A percentile compares a stretch with the other conserved stretches of the same genome.
phyloP scores from a whole-genome alignment of 176 grass and related monocot genomes.

The Ensete ventricosum region DNA sequence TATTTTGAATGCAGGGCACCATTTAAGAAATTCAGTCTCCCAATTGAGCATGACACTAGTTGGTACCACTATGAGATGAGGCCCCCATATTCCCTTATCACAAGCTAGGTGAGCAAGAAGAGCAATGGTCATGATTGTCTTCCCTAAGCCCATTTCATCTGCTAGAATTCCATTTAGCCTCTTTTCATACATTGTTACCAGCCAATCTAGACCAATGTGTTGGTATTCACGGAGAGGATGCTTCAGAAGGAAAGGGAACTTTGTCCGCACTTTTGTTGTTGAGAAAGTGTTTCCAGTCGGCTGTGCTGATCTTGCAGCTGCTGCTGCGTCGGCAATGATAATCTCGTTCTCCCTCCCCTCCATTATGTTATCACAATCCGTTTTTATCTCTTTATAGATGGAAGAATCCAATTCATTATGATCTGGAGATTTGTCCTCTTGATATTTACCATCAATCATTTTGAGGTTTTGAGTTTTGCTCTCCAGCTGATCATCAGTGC shows the following conservation, averaged over 20 bases:
- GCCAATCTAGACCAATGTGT: slow-evolving; percentile 96
- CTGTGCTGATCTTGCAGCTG: slow-evolving; percentile 94
- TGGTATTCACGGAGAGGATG: slow-evolving; percentile 96
- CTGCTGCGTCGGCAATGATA: slow-evolving; percentile 91
- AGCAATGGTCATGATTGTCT: slow-evolving; percentile 99
- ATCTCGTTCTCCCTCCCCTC: slow-evolving; percentile 44
- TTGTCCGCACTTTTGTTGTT: slow-evolving; percentile 87
- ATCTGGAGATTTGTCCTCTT: slow-evolving; percentile 23
- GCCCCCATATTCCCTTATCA: slow-evolving; percentile 99
- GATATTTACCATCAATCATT: slow-evolving; percentile 2
- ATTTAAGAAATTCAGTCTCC: slow-evolving; percentile 99
- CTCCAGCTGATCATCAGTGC: slow-evolving; percentile 39
- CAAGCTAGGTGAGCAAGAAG: slow-evolving; percentile 90
- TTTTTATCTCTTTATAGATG: slow-evolving; percentile 26
- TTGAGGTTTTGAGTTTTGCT: slow-evolving; percentile 18
- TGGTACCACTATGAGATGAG: slow-evolving; percentile 95
- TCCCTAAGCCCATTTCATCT: slow-evolving; percentile 98
- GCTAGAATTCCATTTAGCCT: slow-evolving; percentile 98
- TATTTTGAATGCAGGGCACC: slow-evolving; percentile 98
- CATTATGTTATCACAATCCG: slow-evolving; percentile 31
- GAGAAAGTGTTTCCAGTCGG: slow-evolving; percentile 97
- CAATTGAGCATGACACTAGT: slow-evolving; percentile 99
- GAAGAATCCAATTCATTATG: slow-evolving; percentile 17
- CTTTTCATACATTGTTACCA: slow-evolving; percentile 98
- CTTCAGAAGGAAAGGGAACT: slow-evolving; percentile 97